Evolutionary conservation across 768 basidiomycete genomes (phyloP).

Genomic region (Phlebiopsis flavidoalba): DNA sequence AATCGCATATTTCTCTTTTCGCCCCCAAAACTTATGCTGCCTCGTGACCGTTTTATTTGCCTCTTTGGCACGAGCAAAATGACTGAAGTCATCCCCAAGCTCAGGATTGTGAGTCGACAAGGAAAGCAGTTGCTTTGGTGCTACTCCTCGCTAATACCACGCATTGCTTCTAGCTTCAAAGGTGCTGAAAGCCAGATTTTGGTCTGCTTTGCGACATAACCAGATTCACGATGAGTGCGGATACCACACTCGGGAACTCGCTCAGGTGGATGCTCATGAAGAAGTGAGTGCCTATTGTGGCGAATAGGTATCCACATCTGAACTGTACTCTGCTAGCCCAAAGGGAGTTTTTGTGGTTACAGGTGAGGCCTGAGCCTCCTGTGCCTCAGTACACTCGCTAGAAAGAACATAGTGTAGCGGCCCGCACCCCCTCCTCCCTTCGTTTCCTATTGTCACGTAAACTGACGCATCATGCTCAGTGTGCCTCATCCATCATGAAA

Average conservation of each 20-base stretch:
- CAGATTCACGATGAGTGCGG: constrained; percentile 90
- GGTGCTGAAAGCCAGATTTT: constrained; percentile 78
- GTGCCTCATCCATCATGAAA: constrained; percentile 96
- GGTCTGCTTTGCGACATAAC: constrained; percentile 86
- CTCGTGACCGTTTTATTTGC: background rate
- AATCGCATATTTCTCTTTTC: background rate
- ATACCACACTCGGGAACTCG: constrained; percentile 94
- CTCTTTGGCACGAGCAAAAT: constrained; percentile 4
- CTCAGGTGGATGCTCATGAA: constrained; percentile 99
- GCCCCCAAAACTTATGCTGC: background rate
- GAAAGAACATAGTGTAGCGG: background rate
- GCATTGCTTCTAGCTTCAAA: constrained; percentile 67
- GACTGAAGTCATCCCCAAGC: constrained; percentile 18
- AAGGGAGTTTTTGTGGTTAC: constrained; percentile 98
- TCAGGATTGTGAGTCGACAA: constrained; percentile 17
- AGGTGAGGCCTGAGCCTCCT: constrained; percentile 59
- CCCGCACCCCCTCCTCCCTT: too few species aligned
- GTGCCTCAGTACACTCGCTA: background rate
- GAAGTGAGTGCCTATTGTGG: constrained; percentile 60
- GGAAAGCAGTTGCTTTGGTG: background rate
- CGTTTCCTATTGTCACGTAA: background rate
- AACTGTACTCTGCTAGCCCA: constrained; percentile 54
- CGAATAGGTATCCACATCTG: constrained; percentile 2
- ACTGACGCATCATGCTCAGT: constrained; percentile 30
- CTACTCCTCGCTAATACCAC: background rate